phyloP scores from a whole-genome alignment of 176 grass and related monocot species.

The Aechmea fasciata region DNA sequence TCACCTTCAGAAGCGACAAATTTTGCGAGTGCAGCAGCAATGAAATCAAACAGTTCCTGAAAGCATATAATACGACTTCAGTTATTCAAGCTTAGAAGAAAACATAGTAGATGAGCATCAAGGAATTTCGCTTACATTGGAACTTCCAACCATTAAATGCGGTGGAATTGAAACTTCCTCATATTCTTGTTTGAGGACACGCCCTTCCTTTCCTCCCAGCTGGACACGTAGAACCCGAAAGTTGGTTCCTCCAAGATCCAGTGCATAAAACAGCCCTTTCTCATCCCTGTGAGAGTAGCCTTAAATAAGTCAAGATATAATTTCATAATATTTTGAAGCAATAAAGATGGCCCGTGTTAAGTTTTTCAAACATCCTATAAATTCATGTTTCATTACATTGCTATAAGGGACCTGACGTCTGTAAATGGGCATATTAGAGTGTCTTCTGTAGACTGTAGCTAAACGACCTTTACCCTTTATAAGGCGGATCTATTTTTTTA shows the following conservation, averaged over 20 bases:
- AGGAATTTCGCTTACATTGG: slow-evolving; percentile 29
- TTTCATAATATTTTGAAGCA: neutral
- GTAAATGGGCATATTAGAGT: too few relatives aligned
- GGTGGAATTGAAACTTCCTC: slow-evolving; percentile 58
- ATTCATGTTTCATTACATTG: neutral
- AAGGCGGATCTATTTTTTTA: neutral
- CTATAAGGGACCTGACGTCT: neutral
- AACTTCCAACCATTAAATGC: slow-evolving; percentile 54
- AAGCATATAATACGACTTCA: slow-evolving; percentile 10
- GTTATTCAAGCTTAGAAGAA: neutral
- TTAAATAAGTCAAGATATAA: neutral
- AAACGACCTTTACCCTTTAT: neutral
- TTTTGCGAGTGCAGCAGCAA: slow-evolving; percentile 51
- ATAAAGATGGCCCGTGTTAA: neutral
- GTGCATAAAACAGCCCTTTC: slow-evolving; percentile 65
- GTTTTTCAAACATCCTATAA: neutral
- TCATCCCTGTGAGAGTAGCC: slow-evolving; percentile 31
- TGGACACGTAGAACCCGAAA: slow-evolving; percentile 63
- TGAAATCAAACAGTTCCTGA: slow-evolving; percentile 84
- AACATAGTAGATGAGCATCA: neutral
- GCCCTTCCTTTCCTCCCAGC: slow-evolving; percentile 52
- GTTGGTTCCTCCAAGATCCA: slow-evolving; percentile 88
- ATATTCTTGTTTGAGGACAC: slow-evolving; percentile 55
- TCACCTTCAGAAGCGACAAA: slow-evolving; percentile 64
- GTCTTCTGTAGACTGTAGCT: too few relatives aligned